A percentile compares a stretch with the other conserved stretches of the same genome.
Evolutionary conservation across 2,329 filamentous ascomycete species (phyloP).

Genomic region (Phialophora expanda): DNA sequence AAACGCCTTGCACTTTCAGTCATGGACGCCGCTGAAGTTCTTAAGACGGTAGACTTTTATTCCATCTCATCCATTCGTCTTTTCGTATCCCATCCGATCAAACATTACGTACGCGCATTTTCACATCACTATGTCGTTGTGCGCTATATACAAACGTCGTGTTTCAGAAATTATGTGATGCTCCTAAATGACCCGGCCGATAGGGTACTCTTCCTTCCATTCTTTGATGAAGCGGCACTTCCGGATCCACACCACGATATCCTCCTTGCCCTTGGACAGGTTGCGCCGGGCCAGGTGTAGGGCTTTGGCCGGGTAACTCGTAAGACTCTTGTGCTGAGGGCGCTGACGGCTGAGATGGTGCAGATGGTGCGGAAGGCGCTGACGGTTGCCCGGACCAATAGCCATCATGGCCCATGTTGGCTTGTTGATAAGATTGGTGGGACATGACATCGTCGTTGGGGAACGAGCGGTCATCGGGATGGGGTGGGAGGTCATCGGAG

Average conservation of each 20-base stretch:
- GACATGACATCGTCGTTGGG: slow-evolving; percentile 21
- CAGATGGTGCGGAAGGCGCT: slow-evolving; percentile 8
- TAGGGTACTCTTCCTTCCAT: slow-evolving; percentile 28
- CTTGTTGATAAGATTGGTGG: slow-evolving; percentile 20
- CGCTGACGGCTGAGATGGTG: slow-evolving; percentile 1
- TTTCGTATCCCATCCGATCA: neutral
- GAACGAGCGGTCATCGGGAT: slow-evolving; percentile 4
- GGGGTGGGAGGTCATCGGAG: slow-evolving; percentile 14
- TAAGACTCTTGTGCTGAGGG: slow-evolving; percentile 26
- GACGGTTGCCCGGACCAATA: slow-evolving; percentile 19
- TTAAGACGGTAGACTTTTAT: neutral
- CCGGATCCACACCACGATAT: slow-evolving; percentile 30
- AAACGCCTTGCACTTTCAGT: neutral
- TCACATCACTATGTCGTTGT: neutral
- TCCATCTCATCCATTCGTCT: slow-evolving; percentile 6
- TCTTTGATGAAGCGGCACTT: slow-evolving; percentile 32
- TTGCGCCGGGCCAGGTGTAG: slow-evolving; percentile 5
- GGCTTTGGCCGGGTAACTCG: slow-evolving; percentile 27
- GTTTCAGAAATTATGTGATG: slow-evolving; percentile 33
- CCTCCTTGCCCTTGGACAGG: slow-evolving; percentile 12
- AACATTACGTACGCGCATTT: slow-evolving; percentile 5
- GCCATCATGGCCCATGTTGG: slow-evolving; percentile 20
- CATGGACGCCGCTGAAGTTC: neutral
- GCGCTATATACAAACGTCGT: slow-evolving; percentile 1
- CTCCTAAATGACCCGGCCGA: slow-evolving; percentile 29